Percentiles rank a stretch among this genome's conserved stretches.
Evolutionary conservation across 441 rosid species (phyloP).

Genomic region (Metrosideros polymorpha): DNA sequence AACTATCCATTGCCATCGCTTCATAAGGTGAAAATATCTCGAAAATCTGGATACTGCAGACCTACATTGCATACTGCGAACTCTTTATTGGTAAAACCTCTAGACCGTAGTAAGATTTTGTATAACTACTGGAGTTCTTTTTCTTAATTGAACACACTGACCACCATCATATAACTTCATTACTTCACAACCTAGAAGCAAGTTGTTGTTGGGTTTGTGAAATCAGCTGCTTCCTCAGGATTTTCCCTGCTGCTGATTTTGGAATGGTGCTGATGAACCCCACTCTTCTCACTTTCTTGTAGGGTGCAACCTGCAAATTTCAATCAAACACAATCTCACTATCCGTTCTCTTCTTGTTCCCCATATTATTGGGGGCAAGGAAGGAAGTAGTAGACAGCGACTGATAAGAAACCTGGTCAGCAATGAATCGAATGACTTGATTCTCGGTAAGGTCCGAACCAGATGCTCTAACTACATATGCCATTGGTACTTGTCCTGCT

Average conservation of each 20-base stretch:
- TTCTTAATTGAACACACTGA: background rate
- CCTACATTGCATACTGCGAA: background rate
- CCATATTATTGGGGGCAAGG: background rate
- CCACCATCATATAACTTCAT: background rate
- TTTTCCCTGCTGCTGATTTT: conserved; percentile 61
- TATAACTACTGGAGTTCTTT: background rate
- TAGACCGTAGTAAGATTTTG: background rate
- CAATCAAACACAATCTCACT: background rate
- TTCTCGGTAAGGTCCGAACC: conserved; percentile 36
- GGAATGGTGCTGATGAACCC: conserved; percentile 40
- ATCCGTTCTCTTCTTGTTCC: background rate
- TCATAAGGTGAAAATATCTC: background rate
- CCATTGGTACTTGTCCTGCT: conserved; percentile 66
- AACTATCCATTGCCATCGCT: background rate
- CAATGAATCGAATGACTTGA: conserved; percentile 48
- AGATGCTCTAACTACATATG: conserved; percentile 40
- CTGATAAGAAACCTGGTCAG: conserved; percentile 30
- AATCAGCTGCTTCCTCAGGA: conserved; percentile 45
- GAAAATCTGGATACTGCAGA: background rate
- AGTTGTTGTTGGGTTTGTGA: conserved; percentile 21
- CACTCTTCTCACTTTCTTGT: conserved; percentile 58
- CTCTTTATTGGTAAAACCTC: background rate
- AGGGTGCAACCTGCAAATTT: conserved; percentile 48
- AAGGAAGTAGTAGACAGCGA: background rate
- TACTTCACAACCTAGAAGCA: conserved; percentile 22